phyloP scores from a whole-genome alignment of 495 filamentous ascomycete species.

The Penicillium fimorum region DNA sequence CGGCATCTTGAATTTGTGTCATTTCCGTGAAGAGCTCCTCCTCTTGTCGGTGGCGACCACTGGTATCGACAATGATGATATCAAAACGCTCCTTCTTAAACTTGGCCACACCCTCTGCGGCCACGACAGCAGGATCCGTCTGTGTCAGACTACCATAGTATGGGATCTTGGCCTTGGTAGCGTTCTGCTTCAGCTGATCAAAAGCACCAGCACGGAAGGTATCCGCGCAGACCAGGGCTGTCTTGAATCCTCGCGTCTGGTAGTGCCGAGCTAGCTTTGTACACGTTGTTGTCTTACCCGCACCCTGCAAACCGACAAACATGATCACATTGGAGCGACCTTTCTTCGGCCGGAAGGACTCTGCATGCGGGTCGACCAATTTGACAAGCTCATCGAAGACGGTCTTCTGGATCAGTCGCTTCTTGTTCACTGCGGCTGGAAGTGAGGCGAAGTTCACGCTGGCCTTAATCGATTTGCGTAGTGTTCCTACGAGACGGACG shows the following conservation, averaged over 20 bases:
- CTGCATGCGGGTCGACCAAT: constrained; percentile 92
- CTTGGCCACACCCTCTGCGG: constrained; percentile 91
- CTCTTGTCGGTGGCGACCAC: constrained; percentile 90
- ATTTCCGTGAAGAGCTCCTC: constrained; percentile 95
- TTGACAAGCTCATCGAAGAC: constrained; percentile 97
- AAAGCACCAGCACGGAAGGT: constrained; percentile 98
- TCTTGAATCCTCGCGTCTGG: constrained; percentile 88
- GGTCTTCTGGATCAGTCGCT: constrained; percentile 94
- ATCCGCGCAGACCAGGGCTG: constrained; percentile 94
- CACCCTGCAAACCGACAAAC: constrained; percentile 97
- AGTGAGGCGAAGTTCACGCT: constrained; percentile 92
- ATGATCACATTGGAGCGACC: constrained; percentile 96
- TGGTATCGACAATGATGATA: constrained; percentile 98
- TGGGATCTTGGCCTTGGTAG: constrained; percentile 96
- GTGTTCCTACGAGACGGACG: constrained; percentile 83
- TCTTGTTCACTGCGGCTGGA: constrained; percentile 89
- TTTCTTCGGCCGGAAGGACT: constrained; percentile 96
- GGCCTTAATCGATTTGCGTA: constrained; percentile 88
- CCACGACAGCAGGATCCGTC: constrained; percentile 91
- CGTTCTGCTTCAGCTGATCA: constrained; percentile 98
- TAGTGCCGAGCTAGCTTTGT: constrained; percentile 97
- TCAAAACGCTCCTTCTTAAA: constrained; percentile 99
- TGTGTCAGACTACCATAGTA: constrained; percentile 96
- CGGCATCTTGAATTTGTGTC: constrained; percentile 91
- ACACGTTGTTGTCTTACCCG: constrained; percentile 97